phyloP scores from a whole-genome alignment of 2,329 filamentous ascomycete species.

The Zymoseptoria brevis region DNA sequence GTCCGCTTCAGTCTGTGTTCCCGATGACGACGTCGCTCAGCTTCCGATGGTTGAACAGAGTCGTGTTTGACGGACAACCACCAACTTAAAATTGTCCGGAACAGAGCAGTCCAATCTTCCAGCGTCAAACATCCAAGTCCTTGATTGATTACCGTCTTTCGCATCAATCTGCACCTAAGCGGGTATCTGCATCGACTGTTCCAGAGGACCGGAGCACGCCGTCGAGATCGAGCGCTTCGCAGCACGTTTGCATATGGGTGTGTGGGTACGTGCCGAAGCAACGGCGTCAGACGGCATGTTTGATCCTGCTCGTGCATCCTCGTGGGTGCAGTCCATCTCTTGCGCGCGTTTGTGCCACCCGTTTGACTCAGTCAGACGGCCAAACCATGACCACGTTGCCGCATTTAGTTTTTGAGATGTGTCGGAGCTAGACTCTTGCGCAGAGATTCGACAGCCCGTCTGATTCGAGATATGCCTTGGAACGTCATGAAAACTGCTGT shows the following conservation, averaged over 20 bases:
- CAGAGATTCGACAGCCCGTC: not conserved
- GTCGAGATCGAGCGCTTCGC: not conserved
- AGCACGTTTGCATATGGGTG: not conserved
- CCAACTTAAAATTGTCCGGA: conserved; percentile 4
- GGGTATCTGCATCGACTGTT: not conserved
- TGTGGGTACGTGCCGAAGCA: not conserved
- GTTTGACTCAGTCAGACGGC: conserved; percentile 5
- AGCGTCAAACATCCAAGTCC: conserved; percentile 6
- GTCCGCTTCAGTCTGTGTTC: conserved; percentile 2
- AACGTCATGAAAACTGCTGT: conserved; percentile 7
- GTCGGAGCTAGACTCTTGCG: not conserved
- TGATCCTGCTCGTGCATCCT: conserved; percentile 1
- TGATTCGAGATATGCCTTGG: conserved; percentile 1
- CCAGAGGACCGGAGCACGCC: not conserved
- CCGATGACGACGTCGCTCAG: conserved; percentile 1
- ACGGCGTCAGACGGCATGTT: not conserved
- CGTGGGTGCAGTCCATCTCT: conserved; percentile 6
- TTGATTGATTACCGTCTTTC: conserved; percentile 1
- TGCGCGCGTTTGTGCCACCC: conserved; percentile 3
- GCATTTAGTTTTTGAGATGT: not conserved
- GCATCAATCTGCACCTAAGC: not conserved
- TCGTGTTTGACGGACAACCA: conserved; percentile 4
- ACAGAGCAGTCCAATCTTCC: conserved; percentile 5
- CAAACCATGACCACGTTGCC: not conserved
- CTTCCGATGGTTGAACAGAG: conserved; percentile 3